These are phyloP conservation scores for Trichoderma sp. DNA, from an alignment of 2,329 filamentous ascomycete species.

Conservation along the genomic window DNA sequence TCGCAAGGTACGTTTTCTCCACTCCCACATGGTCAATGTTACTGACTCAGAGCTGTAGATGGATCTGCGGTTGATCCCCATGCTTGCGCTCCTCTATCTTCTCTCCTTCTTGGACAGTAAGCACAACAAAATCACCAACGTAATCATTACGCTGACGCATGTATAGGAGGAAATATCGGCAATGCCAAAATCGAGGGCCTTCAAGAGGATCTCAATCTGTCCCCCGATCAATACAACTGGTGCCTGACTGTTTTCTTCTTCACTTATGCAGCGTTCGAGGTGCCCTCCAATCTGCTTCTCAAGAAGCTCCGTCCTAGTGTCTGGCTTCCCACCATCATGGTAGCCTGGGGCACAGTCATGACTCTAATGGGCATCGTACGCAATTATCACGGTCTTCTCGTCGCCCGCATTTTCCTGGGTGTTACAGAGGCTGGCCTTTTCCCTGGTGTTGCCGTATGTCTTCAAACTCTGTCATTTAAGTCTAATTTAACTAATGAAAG, in stretches of 20 bases:
- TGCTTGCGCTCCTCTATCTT: conserved; percentile 69
- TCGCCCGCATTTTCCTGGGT: conserved; percentile 62
- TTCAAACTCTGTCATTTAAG: neutral
- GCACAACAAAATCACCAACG: conserved; percentile 27
- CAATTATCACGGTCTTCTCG: conserved; percentile 52
- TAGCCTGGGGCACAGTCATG: conserved; percentile 57
- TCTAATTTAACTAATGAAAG: no score
- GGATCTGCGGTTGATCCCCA: conserved; percentile 58
- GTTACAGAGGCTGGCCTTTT: conserved; percentile 69
- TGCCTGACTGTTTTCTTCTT: conserved; percentile 77
- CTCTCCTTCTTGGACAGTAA: conserved; percentile 68
- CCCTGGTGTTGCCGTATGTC: conserved; percentile 59
- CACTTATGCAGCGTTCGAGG: conserved; percentile 73
- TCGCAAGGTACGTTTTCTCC: conserved; percentile 3
- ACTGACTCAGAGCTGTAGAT: conserved; percentile 43
- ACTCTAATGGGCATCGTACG: conserved; percentile 59
- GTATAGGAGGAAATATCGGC: conserved; percentile 59
- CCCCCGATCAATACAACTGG: conserved; percentile 70
- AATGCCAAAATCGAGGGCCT: conserved; percentile 69
- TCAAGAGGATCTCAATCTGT: conserved; percentile 59
- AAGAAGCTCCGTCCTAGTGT: conserved; percentile 73
- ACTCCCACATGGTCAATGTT: neutral
- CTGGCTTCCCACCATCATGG: conserved; percentile 78
- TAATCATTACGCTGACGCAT: neutral
- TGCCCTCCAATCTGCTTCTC: conserved; percentile 74